A percentile compares a stretch with the other conserved stretches of the same genome.
Conservation (phyloP, 805 yeast species). For the Saccharomyces paradoxus region DNA sequence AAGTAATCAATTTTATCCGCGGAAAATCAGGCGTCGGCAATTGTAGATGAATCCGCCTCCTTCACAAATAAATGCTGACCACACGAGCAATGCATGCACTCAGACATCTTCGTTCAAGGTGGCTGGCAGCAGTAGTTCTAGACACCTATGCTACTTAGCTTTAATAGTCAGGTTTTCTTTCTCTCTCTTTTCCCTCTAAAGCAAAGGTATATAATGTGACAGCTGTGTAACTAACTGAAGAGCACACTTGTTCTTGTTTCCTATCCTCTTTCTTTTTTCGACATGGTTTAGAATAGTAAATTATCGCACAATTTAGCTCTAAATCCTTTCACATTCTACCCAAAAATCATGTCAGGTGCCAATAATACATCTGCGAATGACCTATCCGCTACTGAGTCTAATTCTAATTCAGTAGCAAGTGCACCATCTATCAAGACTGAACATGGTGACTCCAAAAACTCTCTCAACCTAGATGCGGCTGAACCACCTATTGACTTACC, state of each 20-base stretch:
- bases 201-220: background rate
- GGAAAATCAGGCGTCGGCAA: background rate
- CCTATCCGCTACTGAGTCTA: background rate
- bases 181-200: background rate
- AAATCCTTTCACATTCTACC: background rate
- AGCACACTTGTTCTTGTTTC: background rate
- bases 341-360: background rate
- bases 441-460: background rate
- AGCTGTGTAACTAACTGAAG: background rate
- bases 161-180: background rate
- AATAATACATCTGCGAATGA: background rate
- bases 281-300: background rate
- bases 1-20: no score
- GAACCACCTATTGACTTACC: conserved; percentile 11
- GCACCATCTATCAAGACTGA: background rate
- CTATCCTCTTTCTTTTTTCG: background rate
- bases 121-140: background rate
- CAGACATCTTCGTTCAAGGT: background rate
- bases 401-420: background rate
- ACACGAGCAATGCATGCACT: background rate
- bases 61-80: background rate
- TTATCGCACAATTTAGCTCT: background rate
- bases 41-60: background rate
- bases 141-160: no score
- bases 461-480: background rate